Evolutionary conservation across 2,329 filamentous ascomycete species (phyloP), one percentile per base, ranked within the genome.

Genomic region (Dactylellina leptospora): DNA sequence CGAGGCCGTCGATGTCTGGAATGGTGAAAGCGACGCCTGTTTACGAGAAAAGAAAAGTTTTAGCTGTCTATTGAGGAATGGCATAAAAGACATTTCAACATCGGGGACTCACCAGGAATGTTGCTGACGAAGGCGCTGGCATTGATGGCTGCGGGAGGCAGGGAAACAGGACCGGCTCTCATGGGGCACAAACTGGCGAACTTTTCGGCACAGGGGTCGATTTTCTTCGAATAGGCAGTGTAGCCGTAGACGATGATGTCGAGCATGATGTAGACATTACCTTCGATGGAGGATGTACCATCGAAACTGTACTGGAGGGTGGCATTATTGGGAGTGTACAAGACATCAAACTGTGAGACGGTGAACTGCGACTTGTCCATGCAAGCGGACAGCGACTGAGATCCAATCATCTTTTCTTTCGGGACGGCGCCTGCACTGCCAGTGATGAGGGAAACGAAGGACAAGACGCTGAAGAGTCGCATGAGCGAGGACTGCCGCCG

Each of bases 151-250:
- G 90, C 90, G 78, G 92, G 92, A 55, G 86, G 84, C 77, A 96
- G 85, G 61, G 89, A 85, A 78, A 96, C 89, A 77, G 90, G 88
- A 75, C 92, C 92, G 6, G 91, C 87, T 74, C 87, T 90, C 92
- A 97, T 96, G 68, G 93, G 93, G 81, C 93, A 97, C 77, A 97
- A 85, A 79, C 92, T 91, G 71, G 84, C 81, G 73, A 96, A 83
- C 30, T 84, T 80, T 38, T 81, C 79, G 74, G 85, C 81, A 83
- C 93, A 97, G 47, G 93, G 93, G 78, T 96, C 83, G 75, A 97
- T 80, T 3, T 82, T 86, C 75, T 86, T 81, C 74, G 84, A 85
- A 76, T 93, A 81, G 75, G 91, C 87, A 33, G 85, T 82, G 80
- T 90, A 92, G 56, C 93, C 93, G 79, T 97, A 97, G 55, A 91